Evolutionary conservation across 75 land plant species (phyloP), one percentile per base, ranked within the genome.

Genomic region (Pinus taeda): DNA sequence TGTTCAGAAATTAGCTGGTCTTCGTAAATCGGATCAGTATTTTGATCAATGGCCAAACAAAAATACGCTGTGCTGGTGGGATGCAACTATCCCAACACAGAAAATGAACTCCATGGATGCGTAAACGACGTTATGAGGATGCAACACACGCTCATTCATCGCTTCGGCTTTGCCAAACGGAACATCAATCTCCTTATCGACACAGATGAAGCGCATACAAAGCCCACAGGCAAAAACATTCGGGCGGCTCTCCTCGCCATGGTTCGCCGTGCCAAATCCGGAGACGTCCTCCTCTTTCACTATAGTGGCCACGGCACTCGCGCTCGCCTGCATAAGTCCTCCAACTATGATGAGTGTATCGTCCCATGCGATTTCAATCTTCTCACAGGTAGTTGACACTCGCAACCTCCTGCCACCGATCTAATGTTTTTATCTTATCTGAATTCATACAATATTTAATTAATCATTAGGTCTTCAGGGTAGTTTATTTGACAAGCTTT

Each of bases 291-390:
- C 21, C 89, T 87, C 69, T 91, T 93, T 69, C 95, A 93, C 79
- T 93, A 87, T 72, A 91, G 94, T 45, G 95, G 94, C 49, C 95
- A 93, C 69, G 95, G 95, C 8, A 90, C 90, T 7, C 81, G 64
- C 53, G 74, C 63, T 42, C 74, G 78, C 17, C 73, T 45, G 14
- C 57, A 79, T 26, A 57, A 72, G 15, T 73, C 59, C 15, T 56
- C 37, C 37, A 93, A 88, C 71, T 9, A 69, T 22, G 45, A 69
- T 12, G 96, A 95, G 79, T 93, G 96, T 77, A 89, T 93, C 59
- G 92, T 93, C 21, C 96, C 98, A 29, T 83, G 85, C 65, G 93
- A 93, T 57, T 89, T 95, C 90, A 91, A 93, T 67, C 93, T 93
- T 60, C 88, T 93, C 77, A 87, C 93, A 6, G 98, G 95, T 93